These are phyloP conservation scores for Cladosporium sp. DNA, from an alignment of 2,329 filamentous ascomycete genomes.

Conservation along the genomic window DNA sequence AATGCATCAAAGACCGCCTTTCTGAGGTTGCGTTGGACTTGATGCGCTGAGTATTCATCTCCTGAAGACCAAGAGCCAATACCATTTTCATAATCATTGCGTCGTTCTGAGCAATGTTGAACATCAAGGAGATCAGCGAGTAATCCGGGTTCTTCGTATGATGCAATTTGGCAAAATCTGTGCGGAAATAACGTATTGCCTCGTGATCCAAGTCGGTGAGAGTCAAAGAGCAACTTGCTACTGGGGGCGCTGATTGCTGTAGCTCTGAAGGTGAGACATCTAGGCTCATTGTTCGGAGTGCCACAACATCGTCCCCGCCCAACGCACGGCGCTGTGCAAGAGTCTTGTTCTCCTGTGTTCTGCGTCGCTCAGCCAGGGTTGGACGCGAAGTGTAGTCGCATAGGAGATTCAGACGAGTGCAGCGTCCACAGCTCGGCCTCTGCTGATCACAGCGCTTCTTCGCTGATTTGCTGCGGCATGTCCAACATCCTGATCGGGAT, in stretches of 20 bases:
- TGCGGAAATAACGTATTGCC: background rate
- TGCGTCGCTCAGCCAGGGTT: background rate
- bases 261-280: background rate
- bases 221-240: background rate
- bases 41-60: background rate
- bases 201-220: background rate
- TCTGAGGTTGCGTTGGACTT: background rate
- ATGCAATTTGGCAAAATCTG: background rate
- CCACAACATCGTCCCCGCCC: background rate
- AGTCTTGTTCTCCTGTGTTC: background rate
- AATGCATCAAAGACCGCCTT: background rate
- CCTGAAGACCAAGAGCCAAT: background rate
- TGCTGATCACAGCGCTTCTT: slow-evolving; percentile 6
- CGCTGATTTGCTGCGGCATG: background rate
- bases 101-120: background rate
- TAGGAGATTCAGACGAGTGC: background rate
- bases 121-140: background rate
- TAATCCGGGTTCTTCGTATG: background rate
- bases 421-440: background rate
- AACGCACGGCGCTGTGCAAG: background rate
- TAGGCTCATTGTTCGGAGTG: background rate
- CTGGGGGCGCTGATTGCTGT: background rate
- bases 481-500: slow-evolving; percentile 1
- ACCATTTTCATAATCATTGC: background rate
- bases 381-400: background rate